Percentiles rank a stretch among this genome's conserved stretches.
These are phyloP conservation scores for Leucocoprinus gongylophorus DNA, from an alignment of 1,284 basidiomycete species.

Conservation along the genomic window DNA sequence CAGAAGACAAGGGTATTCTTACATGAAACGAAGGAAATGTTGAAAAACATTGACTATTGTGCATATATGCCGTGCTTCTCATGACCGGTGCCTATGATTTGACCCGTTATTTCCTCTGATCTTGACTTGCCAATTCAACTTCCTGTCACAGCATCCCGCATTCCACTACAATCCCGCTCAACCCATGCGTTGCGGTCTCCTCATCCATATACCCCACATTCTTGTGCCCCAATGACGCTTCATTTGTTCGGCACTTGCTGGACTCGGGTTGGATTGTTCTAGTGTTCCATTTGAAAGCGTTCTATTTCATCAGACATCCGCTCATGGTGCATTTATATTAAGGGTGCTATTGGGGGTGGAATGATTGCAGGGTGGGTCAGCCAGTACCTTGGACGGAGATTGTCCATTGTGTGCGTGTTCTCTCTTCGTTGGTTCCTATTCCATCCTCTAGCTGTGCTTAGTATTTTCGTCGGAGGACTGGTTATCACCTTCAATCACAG, in stretches of 20 bases:
- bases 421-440: conserved; percentile 13
- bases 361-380: conserved; percentile 69
- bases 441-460: conserved; percentile 16
- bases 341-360: conserved; percentile 83
- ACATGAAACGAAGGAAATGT: conserved; percentile 65
- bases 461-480: conserved; percentile 46
- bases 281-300: no score
- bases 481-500: conserved; percentile 20
- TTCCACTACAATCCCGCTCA: no score
- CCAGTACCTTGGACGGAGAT: conserved; percentile 83
- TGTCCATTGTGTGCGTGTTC: conserved; percentile 67
- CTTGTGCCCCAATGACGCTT: neutral
- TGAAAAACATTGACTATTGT: conserved; percentile 82
- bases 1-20: conserved; percentile 62
- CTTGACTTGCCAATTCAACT: conserved; percentile 67
- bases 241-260: neutral
- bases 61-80: conserved; percentile 76
- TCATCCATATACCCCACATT: neutral
- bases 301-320: neutral
- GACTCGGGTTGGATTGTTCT: neutral
- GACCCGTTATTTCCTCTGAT: neutral
- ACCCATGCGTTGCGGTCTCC: neutral
- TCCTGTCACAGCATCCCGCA: conserved; percentile 54
- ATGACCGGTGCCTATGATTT: conserved; percentile 57
- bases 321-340: conserved; percentile 14